Percentiles rank a stretch among this genome's conserved stretches.
These are phyloP conservation scores for Hyphodiscus sp. DNA, from an alignment of 2,329 filamentous ascomycete species.

Conservation along the genomic window DNA sequence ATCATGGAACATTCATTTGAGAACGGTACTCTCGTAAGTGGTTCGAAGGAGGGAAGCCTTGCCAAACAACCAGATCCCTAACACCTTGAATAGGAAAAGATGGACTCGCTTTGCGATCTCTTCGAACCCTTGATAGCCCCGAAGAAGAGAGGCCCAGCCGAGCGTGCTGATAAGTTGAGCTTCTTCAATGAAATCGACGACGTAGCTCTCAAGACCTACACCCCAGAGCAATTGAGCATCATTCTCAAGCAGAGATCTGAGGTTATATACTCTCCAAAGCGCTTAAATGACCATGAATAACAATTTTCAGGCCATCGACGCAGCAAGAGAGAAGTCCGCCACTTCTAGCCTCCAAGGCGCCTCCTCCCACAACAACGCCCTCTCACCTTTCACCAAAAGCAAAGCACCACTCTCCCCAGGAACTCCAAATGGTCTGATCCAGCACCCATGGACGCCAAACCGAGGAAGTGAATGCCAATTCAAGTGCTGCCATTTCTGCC, in stretches of 20 bases:
- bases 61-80: constrained; percentile 26
- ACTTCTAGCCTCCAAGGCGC: not conserved
- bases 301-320: constrained; percentile 4
- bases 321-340: not conserved
- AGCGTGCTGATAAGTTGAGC: constrained; percentile 14
- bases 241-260: constrained; percentile 46
- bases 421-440: not conserved
- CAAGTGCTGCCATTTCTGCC: constrained; percentile 45
- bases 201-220: constrained; percentile 40
- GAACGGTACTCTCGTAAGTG: constrained; percentile 25
- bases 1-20: constrained; percentile 34
- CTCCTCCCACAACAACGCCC: not conserved
- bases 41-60: not conserved
- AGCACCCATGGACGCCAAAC: constrained; percentile 34
- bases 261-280: constrained; percentile 30
- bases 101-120: constrained; percentile 22
- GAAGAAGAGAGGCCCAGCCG: constrained; percentile 18
- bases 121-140: constrained; percentile 16
- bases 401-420: not conserved
- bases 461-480: constrained; percentile 40
- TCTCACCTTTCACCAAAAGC: not conserved
- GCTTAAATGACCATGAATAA: constrained; percentile 1
- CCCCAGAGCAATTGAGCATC: constrained; percentile 39
- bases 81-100: constrained; percentile 15
- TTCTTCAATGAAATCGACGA: constrained; percentile 35